Conservation (phyloP, 345 rosid genomes). For the Microcos paniculata region DNA sequence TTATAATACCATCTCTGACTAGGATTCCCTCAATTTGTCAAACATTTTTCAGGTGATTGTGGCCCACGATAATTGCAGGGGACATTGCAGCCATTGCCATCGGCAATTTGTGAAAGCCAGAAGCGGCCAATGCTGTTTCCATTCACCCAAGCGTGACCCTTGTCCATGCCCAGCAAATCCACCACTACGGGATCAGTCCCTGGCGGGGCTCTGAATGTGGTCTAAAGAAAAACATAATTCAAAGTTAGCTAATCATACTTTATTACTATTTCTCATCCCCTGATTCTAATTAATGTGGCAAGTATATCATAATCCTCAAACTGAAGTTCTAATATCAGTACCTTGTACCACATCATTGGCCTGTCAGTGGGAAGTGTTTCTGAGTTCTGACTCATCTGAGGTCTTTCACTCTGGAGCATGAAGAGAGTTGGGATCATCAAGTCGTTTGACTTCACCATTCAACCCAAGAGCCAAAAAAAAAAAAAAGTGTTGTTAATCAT, state of each 20-base stretch:
- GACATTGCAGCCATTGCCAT: constrained; percentile 24
- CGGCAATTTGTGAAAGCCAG: constrained; percentile 35
- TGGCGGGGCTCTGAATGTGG: constrained; percentile 36
- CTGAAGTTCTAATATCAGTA: background rate
- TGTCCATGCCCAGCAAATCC: constrained; percentile 47
- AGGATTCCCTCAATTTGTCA: constrained; percentile 44
- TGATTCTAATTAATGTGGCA: no score
- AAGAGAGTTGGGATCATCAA: constrained; percentile 9
- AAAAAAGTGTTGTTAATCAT: background rate
- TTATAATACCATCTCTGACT: constrained; percentile 46
- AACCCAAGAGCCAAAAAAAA: constrained; percentile 13
- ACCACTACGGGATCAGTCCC: constrained; percentile 42
- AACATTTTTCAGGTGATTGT: no score
- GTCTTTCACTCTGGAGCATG: background rate
- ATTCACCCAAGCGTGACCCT: constrained; percentile 53
- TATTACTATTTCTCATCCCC: no score
- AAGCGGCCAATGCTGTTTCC: constrained; percentile 46
- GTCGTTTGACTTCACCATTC: constrained; percentile 26
- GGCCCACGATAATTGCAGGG: constrained; percentile 39
- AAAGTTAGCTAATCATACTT: background rate
- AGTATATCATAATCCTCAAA: background rate
- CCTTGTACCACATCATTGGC: constrained; percentile 51
- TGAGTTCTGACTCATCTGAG: background rate
- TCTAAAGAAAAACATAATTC: constrained; percentile 16
- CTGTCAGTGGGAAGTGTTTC: constrained; percentile 7